phyloP scores from a whole-genome alignment of 2,329 filamentous ascomycete genomes.

The Juglanconis oblonga region DNA sequence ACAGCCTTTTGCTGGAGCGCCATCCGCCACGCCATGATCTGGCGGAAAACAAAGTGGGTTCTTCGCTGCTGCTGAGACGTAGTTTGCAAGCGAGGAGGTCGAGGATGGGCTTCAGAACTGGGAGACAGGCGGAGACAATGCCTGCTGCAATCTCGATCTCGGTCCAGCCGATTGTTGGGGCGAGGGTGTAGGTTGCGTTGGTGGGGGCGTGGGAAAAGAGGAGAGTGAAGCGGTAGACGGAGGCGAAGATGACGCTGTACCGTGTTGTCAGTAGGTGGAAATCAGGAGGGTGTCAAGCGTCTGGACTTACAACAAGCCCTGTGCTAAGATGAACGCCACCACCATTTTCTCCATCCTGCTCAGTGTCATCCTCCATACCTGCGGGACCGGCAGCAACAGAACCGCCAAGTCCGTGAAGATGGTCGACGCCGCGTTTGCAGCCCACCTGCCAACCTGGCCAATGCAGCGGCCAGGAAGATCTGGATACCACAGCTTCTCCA shows the following conservation, averaged over 20 bases:
- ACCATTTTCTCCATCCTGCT: slow-evolving; percentile 39
- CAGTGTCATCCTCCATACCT: slow-evolving; percentile 45
- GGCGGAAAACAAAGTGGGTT: slow-evolving; percentile 31
- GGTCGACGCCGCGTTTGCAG: slow-evolving; percentile 46
- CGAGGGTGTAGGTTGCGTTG: slow-evolving; percentile 46
- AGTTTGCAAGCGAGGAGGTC: slow-evolving; percentile 34
- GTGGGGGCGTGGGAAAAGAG: slow-evolving; percentile 39
- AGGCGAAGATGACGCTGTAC: slow-evolving; percentile 43
- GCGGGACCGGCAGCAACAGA: slow-evolving; percentile 40
- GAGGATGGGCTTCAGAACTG: slow-evolving; percentile 47
- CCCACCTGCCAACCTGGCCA: slow-evolving; percentile 47
- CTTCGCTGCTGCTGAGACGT: slow-evolving; percentile 30
- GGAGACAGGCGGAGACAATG: slow-evolving; percentile 52
- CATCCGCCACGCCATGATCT: background rate
- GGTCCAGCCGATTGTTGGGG: slow-evolving; percentile 45
- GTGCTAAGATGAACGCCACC: slow-evolving; percentile 40
- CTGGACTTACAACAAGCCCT: slow-evolving; percentile 41
- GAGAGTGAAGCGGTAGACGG: slow-evolving; percentile 44
- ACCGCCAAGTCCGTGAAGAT: slow-evolving; percentile 46
- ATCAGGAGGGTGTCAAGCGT: background rate
- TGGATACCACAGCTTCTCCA: slow-evolving; percentile 47
- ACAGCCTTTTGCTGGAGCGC: slow-evolving; percentile 13
- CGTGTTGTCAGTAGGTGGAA: background rate
- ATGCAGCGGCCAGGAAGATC: slow-evolving; percentile 44
- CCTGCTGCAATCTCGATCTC: slow-evolving; percentile 47